phyloP scores from a whole-genome alignment of 2,329 filamentous ascomycete species.

The Aspergillus fijiensis region DNA sequence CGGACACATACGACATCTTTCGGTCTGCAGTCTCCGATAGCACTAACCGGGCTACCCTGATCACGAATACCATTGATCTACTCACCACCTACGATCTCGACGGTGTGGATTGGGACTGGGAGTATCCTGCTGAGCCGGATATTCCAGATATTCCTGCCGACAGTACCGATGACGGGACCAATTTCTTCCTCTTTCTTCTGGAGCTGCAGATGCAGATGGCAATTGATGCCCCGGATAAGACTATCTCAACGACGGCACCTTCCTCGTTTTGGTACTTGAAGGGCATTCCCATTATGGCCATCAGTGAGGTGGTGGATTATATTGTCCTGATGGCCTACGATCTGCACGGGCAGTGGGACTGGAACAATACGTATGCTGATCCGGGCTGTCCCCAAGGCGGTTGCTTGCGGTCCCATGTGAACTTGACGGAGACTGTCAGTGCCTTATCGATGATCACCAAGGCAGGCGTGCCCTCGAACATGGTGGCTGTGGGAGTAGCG shows the following conservation, averaged over 20 bases:
- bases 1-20: slow-evolving; percentile 40
- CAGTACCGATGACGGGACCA: slow-evolving; percentile 28
- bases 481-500: slow-evolving; percentile 31
- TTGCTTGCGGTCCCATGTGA: slow-evolving; percentile 41
- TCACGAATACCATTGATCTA: slow-evolving; percentile 33
- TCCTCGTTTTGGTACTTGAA: slow-evolving; percentile 37
- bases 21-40: slow-evolving; percentile 33
- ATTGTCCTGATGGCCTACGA: slow-evolving; percentile 45
- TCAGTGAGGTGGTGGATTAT: slow-evolving; percentile 32
- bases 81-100: slow-evolving; percentile 14
- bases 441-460: slow-evolving; percentile 32
- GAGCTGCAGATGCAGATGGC: slow-evolving; percentile 19
- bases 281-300: slow-evolving; percentile 31
- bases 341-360: slow-evolving; percentile 33
- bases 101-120: slow-evolving; percentile 17
- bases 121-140: slow-evolving; percentile 27
- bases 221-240: slow-evolving; percentile 15
- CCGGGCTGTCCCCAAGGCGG: slow-evolving; percentile 26
- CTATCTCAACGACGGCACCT: slow-evolving; percentile 28
- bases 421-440: slow-evolving; percentile 37
- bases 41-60: slow-evolving; percentile 28
- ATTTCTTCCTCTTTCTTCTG: slow-evolving; percentile 33
- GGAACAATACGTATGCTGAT: slow-evolving; percentile 19
- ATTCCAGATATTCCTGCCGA: slow-evolving; percentile 39
- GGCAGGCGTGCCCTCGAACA: slow-evolving; percentile 18